Evolutionary conservation across 768 basidiomycete species (phyloP).

Genomic region (Gyrodon lividus): DNA sequence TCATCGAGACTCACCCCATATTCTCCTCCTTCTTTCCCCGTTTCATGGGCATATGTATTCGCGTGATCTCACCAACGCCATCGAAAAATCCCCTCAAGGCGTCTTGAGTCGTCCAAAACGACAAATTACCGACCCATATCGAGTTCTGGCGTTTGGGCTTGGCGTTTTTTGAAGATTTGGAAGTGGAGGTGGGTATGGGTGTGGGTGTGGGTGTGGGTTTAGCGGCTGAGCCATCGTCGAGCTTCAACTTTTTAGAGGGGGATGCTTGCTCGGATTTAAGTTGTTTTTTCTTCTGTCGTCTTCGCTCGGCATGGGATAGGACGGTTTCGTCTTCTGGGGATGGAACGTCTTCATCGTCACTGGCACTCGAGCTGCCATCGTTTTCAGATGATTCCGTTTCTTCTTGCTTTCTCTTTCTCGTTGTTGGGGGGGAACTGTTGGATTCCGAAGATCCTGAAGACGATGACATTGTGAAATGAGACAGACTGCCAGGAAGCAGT

Average conservation of each 20-base stretch:
- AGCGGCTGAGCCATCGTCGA: slow-evolving; percentile 24
- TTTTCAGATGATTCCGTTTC: slow-evolving; percentile 26
- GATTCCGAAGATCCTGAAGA: slow-evolving; percentile 31
- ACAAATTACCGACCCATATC: slow-evolving; percentile 94
- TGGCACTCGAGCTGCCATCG: slow-evolving; percentile 20
- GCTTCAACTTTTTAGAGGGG: slow-evolving; percentile 47
- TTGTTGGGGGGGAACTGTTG: slow-evolving; percentile 27
- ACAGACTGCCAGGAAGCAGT: no score
- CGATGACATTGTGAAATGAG: slow-evolving; percentile 14
- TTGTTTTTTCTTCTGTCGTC: slow-evolving; percentile 55
- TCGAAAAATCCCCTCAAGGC: slow-evolving; percentile 72
- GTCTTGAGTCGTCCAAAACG: slow-evolving; percentile 82
- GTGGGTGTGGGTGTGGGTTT: slow-evolving; percentile 3
- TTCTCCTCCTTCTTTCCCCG: slow-evolving; percentile 62
- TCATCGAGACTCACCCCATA: slow-evolving; percentile 60
- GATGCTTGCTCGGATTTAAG: slow-evolving; percentile 25
- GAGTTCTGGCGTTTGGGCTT: slow-evolving; percentile 71
- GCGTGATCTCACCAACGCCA: slow-evolving; percentile 69
- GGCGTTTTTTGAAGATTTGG: slow-evolving; percentile 16
- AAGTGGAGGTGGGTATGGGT: neutral
- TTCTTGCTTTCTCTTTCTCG: slow-evolving; percentile 23
- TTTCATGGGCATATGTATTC: slow-evolving; percentile 86
- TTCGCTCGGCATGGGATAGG: slow-evolving; percentile 73
- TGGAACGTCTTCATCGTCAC: slow-evolving; percentile 8
- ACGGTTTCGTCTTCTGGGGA: slow-evolving; percentile 41